Conservation (phyloP, 768 basidiomycete genomes). For the Clitopilus passeckerianus region DNA sequence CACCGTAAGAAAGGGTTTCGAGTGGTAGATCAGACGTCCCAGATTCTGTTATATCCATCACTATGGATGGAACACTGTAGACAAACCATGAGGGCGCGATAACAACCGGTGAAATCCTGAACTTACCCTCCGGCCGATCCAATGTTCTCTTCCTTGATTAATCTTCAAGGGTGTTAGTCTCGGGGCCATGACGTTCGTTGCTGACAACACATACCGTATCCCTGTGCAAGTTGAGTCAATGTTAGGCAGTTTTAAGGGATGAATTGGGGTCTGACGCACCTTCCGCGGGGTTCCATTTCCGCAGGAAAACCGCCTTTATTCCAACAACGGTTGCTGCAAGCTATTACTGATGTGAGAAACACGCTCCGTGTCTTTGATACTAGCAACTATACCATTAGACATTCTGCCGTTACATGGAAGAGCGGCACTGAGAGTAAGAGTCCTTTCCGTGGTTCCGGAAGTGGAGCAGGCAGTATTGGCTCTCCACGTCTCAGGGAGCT, state of each 20-base stretch:
- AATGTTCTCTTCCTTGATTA: neutral
- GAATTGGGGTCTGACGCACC: neutral
- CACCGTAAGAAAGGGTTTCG: neutral
- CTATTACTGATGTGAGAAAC: neutral
- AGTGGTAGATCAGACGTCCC: neutral
- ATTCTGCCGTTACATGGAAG: constrained; percentile 46
- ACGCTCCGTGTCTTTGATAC: too few species aligned
- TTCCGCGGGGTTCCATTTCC: neutral
- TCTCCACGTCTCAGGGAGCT: constrained; percentile 33
- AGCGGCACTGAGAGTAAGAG: constrained; percentile 42
- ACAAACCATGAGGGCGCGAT: neutral
- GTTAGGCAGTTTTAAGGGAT: neutral
- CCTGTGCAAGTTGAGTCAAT: neutral
- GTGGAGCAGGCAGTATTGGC: constrained; percentile 16
- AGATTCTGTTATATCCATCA: neutral
- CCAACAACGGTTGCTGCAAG: neutral
- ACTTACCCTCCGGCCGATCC: neutral
- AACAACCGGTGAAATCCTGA: neutral
- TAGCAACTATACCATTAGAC: neutral
- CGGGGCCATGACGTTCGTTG: too few species aligned
- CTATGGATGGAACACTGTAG: neutral
- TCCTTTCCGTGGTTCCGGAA: constrained; percentile 28
- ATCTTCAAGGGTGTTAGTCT: neutral
- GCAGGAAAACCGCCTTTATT: neutral
- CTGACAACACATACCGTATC: too few species aligned